A percentile compares a stretch with the other conserved stretches of the same genome.
These are phyloP conservation scores for Daldinia eschscholtzii DNA, from an alignment of 2,329 filamentous ascomycete genomes.

Conservation along the genomic window DNA sequence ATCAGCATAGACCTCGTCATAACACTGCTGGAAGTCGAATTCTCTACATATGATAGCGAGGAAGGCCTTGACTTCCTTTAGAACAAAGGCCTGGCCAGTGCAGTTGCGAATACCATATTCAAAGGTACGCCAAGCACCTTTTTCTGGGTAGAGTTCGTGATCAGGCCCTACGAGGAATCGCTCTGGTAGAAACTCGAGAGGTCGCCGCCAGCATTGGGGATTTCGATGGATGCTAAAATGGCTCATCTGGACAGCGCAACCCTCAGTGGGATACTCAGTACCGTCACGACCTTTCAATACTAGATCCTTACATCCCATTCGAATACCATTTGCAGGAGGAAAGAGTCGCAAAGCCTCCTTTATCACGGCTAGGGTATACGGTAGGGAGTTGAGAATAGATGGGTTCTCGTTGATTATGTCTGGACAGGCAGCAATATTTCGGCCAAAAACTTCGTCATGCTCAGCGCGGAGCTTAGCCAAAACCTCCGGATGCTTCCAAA, in stretches of 20 bases:
- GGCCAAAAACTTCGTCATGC: slow-evolving; percentile 64
- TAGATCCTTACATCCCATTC: slow-evolving; percentile 54
- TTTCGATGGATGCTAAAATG: slow-evolving; percentile 56
- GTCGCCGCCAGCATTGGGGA: slow-evolving; percentile 57
- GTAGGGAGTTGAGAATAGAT: slow-evolving; percentile 63
- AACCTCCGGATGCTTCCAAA: slow-evolving; percentile 51
- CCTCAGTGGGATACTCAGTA: slow-evolving; percentile 60
- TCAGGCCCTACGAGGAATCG: slow-evolving; percentile 57
- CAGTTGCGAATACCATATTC: slow-evolving; percentile 67
- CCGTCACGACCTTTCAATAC: slow-evolving; percentile 60
- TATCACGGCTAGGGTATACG: slow-evolving; percentile 66
- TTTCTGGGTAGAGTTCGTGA: slow-evolving; percentile 53
- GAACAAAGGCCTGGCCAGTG: slow-evolving; percentile 62
- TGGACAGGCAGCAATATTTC: slow-evolving; percentile 56
- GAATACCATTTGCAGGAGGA: slow-evolving; percentile 62
- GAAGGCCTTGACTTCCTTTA: slow-evolving; percentile 49
- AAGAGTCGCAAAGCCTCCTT: slow-evolving; percentile 68
- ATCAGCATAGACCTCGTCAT: slow-evolving; percentile 46
- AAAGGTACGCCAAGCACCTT: slow-evolving; percentile 68
- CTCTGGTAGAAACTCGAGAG: slow-evolving; percentile 62
- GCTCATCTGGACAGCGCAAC: slow-evolving; percentile 58
- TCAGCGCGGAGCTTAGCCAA: slow-evolving; percentile 56
- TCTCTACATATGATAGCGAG: slow-evolving; percentile 47
- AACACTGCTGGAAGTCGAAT: slow-evolving; percentile 49
- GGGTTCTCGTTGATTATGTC: slow-evolving; percentile 58